Percentiles rank a stretch among this genome's conserved stretches.
Conservation (phyloP, 225 moss, liverwort and hornwort genomes). For the Physcomitrium patens region DNA sequence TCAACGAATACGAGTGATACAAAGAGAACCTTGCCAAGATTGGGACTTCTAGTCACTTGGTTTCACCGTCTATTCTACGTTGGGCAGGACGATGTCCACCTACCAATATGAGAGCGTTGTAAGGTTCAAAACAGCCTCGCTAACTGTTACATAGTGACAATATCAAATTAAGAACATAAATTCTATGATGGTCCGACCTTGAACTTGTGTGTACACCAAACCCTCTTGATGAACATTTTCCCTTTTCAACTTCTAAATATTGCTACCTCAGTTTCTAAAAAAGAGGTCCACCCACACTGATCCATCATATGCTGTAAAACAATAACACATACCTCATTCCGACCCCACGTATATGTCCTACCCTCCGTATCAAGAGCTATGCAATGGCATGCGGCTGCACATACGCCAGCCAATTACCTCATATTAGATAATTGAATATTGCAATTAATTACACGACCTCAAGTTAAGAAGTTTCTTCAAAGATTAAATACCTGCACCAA, state of each 20-base stretch:
- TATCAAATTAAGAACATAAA: not conserved
- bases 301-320: too few relatives aligned
- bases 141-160: not conserved
- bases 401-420: constrained; percentile 21
- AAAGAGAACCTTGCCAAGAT: not conserved
- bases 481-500: not conserved
- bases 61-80: not conserved
- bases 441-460: constrained; percentile 6
- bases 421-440: constrained; percentile 1
- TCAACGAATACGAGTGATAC: not conserved
- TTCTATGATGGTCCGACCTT: too few relatives aligned
- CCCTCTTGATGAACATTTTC: too few relatives aligned
- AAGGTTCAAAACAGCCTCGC: constrained; percentile 8
- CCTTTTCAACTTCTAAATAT: too few relatives aligned
- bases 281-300: too few relatives aligned
- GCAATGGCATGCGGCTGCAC: constrained; percentile 83
- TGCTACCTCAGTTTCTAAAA: too few relatives aligned
- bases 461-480: not conserved
- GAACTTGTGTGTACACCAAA: too few relatives aligned
- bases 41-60: not conserved
- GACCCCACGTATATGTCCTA: constrained; percentile 91
- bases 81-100: not conserved
- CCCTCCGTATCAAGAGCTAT: constrained; percentile 86
- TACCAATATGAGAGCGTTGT: constrained; percentile 8
- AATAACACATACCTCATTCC: constrained; percentile 72